Percentiles rank a stretch among this genome's conserved stretches.
phyloP scores from a whole-genome alignment of 2,329 filamentous ascomycete genomes.

The Volutella citrinella region DNA sequence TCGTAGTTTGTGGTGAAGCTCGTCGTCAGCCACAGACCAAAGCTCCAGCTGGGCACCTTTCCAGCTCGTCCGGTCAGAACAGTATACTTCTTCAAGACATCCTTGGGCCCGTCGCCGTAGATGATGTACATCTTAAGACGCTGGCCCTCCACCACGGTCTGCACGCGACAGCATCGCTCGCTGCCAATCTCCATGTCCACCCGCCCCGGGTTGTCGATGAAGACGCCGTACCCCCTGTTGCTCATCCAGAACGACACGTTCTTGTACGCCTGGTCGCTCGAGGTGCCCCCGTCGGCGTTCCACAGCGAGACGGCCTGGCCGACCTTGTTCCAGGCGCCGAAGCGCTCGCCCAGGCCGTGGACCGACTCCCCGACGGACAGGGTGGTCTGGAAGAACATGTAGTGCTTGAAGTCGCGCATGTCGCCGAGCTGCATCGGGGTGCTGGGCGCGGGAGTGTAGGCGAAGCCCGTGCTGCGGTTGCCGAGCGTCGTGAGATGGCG shows the following conservation, averaged over 20 bases:
- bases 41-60: slow-evolving; percentile 70
- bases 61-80: slow-evolving; percentile 63
- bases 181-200: slow-evolving; percentile 73
- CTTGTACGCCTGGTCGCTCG: slow-evolving; percentile 69
- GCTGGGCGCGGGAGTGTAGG: slow-evolving; percentile 31
- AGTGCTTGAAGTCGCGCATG: slow-evolving; percentile 47
- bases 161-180: slow-evolving; percentile 68
- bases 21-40: slow-evolving; percentile 73
- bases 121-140: slow-evolving; percentile 72
- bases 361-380: slow-evolving; percentile 62
- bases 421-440: slow-evolving; percentile 33
- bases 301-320: slow-evolving; percentile 66
- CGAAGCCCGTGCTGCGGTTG: slow-evolving; percentile 39
- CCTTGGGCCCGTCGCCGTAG: slow-evolving; percentile 68
- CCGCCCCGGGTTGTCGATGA: slow-evolving; percentile 67
- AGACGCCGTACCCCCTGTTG: slow-evolving; percentile 72
- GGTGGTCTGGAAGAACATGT: slow-evolving; percentile 55
- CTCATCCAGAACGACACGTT: slow-evolving; percentile 69
- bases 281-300: slow-evolving; percentile 64
- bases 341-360: slow-evolving; percentile 73
- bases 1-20: slow-evolving; percentile 73
- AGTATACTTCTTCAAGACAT: slow-evolving; percentile 66
- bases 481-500: slow-evolving; percentile 37
- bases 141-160: slow-evolving; percentile 67
- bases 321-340: slow-evolving; percentile 74